Percentiles rank a stretch among this genome's conserved stretches.
These are phyloP conservation scores for Epichloe sp. DNA, from an alignment of 2,329 filamentous ascomycete species.

Conservation along the genomic window DNA sequence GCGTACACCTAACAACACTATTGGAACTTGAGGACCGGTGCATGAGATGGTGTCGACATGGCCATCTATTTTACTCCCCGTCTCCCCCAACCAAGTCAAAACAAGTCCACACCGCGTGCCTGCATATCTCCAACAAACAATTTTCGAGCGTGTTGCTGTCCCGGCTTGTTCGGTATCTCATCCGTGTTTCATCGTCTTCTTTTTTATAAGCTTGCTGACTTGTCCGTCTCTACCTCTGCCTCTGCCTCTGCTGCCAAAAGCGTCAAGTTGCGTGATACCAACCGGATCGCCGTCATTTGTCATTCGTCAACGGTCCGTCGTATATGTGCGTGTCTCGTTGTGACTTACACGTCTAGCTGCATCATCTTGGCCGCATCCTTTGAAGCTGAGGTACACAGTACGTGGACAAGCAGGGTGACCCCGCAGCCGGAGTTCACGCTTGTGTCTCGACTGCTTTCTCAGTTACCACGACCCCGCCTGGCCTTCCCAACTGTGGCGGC, in stretches of 20 bases:
- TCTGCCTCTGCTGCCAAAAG: background rate
- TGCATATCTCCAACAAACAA: background rate
- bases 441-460: background rate
- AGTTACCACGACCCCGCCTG: slow-evolving; percentile 1
- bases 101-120: background rate
- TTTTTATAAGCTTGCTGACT: background rate
- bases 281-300: slow-evolving; percentile 1
- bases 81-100: background rate
- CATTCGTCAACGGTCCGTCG: background rate
- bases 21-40: background rate
- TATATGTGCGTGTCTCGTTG: background rate
- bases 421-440: background rate
- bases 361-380: too few relatives aligned
- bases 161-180: slow-evolving; percentile 4
- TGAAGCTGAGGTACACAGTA: background rate
- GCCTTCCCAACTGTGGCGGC: slow-evolving; percentile 3
- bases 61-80: background rate
- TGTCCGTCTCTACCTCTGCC: background rate
- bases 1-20: background rate
- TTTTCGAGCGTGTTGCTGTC: background rate
- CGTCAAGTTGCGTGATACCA: background rate
- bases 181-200: slow-evolving; percentile 1
- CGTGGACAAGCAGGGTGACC: background rate
- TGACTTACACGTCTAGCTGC: background rate
- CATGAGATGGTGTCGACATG: background rate